Evolutionary conservation across 2,329 filamentous ascomycete genomes (phyloP), one percentile per base, ranked within the genome.

Genomic region (Thermothelomyces thermophilus): DNA sequence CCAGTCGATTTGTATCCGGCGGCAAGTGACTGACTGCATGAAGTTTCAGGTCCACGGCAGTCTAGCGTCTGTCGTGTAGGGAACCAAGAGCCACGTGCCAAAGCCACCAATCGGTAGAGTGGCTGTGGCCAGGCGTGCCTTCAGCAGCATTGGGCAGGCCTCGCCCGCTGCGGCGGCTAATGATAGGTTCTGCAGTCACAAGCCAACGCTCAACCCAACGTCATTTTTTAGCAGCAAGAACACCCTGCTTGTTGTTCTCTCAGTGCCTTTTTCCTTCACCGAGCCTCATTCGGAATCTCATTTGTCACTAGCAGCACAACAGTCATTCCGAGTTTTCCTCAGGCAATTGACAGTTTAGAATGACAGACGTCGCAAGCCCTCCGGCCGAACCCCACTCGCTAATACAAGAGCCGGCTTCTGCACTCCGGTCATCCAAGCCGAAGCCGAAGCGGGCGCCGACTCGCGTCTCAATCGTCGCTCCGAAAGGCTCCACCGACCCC

Each of bases 391-490:
- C 46, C 13, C 37, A 34, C 22, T 39, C 44, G 3, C 41, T 43
- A n/a, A 41, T 42, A 30, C 48, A 50, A 10, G 50, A 22, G 10
- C 42, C 39, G 19, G 34, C 37, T 41, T 59, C 58, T 6, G 52
- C 57, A 3, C 52, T 57, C 17, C 57, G 58, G 13, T 28, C 44
- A 5, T 36, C 51, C 11, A 48, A 37, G 26, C 45, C 51, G 10
- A 51, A 45, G 2, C 45, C 56, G 5, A 55, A 48, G 36, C 51
- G 57, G 42, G 53, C 51, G 17, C 55, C 53, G 28, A 56, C 56
- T 20, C 55, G 55, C 24, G 57, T 60, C 26, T 58, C 57, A 16
- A 59, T 60, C 17, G 43, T 46, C 31, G 49, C 52, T 3, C 58
- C 57, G 10, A 43, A 54, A 40, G 28, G 39, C 35, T 41, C 51